These are phyloP conservation scores for Linaria vulgaris DNA, from an alignment of 257 asterid species.

Conservation along the genomic window DNA sequence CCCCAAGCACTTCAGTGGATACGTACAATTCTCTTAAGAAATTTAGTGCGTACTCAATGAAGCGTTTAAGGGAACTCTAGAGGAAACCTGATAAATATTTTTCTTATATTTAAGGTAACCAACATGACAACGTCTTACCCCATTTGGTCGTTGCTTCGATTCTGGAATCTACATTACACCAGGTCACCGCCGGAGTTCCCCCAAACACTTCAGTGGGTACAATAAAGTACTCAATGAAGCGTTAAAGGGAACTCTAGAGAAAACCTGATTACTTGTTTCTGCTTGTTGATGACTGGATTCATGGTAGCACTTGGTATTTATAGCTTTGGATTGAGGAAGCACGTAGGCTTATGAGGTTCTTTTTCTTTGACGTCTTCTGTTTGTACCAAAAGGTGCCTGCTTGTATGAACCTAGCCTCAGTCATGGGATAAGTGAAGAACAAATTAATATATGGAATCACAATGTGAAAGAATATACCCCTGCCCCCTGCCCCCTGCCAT, in stretches of 20 bases:
- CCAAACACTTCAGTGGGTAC: too few species aligned
- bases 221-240: background rate
- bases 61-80: too few species aligned
- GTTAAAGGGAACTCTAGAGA: constrained; percentile 11
- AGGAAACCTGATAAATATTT: too few species aligned
- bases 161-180: too few species aligned
- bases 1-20: too few species aligned
- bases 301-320: background rate
- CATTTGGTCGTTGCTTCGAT: too few species aligned
- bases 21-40: too few species aligned
- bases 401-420: constrained; percentile 3
- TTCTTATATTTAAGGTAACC: too few species aligned
- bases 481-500: background rate
- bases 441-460: constrained; percentile 3
- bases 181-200: too few species aligned
- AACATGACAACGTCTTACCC: too few species aligned
- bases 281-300: background rate
- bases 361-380: background rate
- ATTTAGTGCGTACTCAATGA: too few species aligned
- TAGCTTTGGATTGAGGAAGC: background rate
- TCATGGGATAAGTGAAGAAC: constrained; percentile 6
- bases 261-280: constrained; percentile 1
- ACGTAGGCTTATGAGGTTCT: too few species aligned
- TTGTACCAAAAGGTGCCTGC: background rate
- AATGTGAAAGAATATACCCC: constrained; percentile 4